A percentile compares a stretch with the other conserved stretches of the same genome.
These are phyloP conservation scores for Tricholoma saponaceum DNA, from an alignment of 768 basidiomycete genomes.

Conservation along the genomic window DNA sequence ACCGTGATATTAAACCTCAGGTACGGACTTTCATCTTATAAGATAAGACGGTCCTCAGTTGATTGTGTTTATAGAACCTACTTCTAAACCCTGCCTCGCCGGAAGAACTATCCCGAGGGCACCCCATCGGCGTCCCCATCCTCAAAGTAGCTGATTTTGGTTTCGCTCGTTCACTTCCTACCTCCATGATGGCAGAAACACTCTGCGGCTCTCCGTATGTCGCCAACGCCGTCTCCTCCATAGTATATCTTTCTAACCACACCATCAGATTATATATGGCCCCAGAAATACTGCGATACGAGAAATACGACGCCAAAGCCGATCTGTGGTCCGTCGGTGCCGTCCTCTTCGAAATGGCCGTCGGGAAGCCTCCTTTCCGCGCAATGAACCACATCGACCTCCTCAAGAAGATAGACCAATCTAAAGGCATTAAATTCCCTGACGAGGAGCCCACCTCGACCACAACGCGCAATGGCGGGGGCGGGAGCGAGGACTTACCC, in stretches of 20 bases:
- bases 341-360: conserved; percentile 92
- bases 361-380: conserved; percentile 91
- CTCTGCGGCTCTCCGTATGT: conserved; percentile 95
- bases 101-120: conserved; percentile 79
- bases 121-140: conserved; percentile 89
- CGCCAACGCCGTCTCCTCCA: neutral
- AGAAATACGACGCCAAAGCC: conserved; percentile 97
- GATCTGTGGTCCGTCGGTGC: conserved; percentile 99
- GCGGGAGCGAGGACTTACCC: conserved; percentile 46
- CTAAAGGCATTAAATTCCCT: conserved; percentile 91
- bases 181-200: conserved; percentile 94
- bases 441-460: conserved; percentile 70
- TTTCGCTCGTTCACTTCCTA: conserved; percentile 89
- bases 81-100: conserved; percentile 79
- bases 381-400: conserved; percentile 96
- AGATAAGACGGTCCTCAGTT: neutral
- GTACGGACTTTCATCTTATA: conserved; percentile 26
- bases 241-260: neutral
- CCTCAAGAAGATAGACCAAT: conserved; percentile 85
- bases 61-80: conserved; percentile 59
- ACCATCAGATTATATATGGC: conserved; percentile 88
- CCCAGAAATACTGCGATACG: conserved; percentile 93
- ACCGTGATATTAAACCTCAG: conserved; percentile 97
- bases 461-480: conserved; percentile 37
- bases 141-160: conserved; percentile 99